Percentiles rank a stretch among this genome's conserved stretches.
Conservation (phyloP, 208 protist genomes). For the Acanthamoeba culbertsoni region DNA sequence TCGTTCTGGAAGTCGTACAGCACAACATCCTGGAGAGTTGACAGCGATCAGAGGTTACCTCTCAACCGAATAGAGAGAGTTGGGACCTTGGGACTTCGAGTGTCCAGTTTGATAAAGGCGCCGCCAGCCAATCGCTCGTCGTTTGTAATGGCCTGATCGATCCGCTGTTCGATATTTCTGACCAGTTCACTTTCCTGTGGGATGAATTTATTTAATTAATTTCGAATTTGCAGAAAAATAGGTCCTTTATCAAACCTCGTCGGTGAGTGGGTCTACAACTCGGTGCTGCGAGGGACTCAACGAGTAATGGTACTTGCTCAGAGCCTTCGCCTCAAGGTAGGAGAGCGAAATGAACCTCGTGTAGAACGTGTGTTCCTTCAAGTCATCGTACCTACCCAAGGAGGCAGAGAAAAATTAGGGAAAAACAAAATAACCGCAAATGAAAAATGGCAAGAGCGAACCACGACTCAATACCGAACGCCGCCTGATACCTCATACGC, state of each 20-base stretch:
- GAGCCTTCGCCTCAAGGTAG: neutral
- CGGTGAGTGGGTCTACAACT: neutral
- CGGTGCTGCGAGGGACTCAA: neutral
- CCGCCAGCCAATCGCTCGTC: neutral
- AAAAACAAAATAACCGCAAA: neutral
- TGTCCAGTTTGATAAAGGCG: neutral
- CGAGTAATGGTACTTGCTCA: neutral
- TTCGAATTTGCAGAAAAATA: neutral
- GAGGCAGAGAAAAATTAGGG: neutral
- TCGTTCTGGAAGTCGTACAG: slow-evolving; percentile 17
- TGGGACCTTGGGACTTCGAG: neutral
- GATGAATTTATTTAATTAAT: no score
- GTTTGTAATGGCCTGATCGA: neutral
- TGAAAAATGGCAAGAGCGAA: neutral
- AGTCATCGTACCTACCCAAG: neutral
- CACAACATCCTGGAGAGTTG: neutral
- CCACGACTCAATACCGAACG: neutral
- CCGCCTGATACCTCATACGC: neutral
- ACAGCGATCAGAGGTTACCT: neutral
- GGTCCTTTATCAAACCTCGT: neutral
- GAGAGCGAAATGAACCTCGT: neutral
- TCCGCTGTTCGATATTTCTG: neutral
- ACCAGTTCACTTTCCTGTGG: neutral
- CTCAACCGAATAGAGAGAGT: neutral
- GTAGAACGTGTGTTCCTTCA: slow-evolving; percentile 9